phyloP scores from a whole-genome alignment of 805 yeast genomes.

The Barnettozyma californica region DNA sequence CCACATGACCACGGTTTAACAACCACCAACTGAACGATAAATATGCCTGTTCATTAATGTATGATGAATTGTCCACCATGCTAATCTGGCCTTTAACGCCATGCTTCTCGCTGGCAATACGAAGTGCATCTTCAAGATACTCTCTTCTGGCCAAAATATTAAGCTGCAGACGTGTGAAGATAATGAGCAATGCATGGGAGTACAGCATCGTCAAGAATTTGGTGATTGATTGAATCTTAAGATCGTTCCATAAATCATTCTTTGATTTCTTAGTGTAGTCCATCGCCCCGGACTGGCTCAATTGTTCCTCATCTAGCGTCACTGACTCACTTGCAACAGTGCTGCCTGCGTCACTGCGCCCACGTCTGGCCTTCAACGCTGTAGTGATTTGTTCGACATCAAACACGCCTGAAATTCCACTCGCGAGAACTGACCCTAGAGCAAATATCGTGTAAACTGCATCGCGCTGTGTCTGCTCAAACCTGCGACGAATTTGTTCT shows the following conservation, averaged over 20 bases:
- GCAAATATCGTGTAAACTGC: slow-evolving; percentile 81
- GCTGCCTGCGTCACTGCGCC: slow-evolving; percentile 18
- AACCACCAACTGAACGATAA: slow-evolving; percentile 92
- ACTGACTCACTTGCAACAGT: slow-evolving; percentile 6
- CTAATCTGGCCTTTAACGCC: slow-evolving; percentile 24
- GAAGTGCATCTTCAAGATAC: slow-evolving; percentile 73
- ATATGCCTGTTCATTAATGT: slow-evolving; percentile 72
- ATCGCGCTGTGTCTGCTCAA: slow-evolving; percentile 88
- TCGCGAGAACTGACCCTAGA: slow-evolving; percentile 68
- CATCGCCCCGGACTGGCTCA: background rate
- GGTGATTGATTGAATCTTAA: slow-evolving; percentile 69
- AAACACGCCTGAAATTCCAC: slow-evolving; percentile 53
- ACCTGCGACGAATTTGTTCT: slow-evolving; percentile 73
- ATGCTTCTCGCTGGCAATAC: slow-evolving; percentile 49
- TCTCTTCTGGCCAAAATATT: slow-evolving; percentile 85
- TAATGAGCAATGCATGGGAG: slow-evolving; percentile 59
- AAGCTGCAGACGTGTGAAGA: slow-evolving; percentile 79
- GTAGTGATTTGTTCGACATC: slow-evolving; percentile 72
- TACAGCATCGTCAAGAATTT: slow-evolving; percentile 69
- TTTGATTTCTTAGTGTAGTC: slow-evolving; percentile 35
- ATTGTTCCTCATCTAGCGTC: background rate
- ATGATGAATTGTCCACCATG: slow-evolving; percentile 23
- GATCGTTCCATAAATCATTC: slow-evolving; percentile 76
- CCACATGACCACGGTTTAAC: slow-evolving; percentile 77
- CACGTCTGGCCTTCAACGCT: slow-evolving; percentile 60